These are phyloP conservation scores for Micromonas pusilla DNA, from an alignment of 139 green algal species.

Conservation along the genomic window DNA sequence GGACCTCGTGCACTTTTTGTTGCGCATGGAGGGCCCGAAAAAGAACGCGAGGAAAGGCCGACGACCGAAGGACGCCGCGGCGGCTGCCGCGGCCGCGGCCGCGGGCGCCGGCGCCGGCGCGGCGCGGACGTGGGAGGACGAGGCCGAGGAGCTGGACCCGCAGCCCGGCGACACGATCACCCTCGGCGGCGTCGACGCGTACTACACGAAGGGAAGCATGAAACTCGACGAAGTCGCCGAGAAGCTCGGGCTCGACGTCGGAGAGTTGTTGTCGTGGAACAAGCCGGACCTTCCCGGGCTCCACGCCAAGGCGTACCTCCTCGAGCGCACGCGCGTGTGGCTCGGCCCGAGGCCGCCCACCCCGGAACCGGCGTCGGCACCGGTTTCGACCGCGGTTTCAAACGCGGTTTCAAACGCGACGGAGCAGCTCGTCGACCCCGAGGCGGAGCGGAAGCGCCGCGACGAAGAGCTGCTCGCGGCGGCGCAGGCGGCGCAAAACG, in stretches of 20 bases:
- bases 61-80: not conserved
- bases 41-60: constrained; percentile 13
- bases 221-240: constrained; percentile 3
- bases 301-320: not conserved
- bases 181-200: not conserved
- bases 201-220: constrained; percentile 1
- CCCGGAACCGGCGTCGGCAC: too few species aligned
- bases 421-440: not conserved
- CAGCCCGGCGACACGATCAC: not conserved
- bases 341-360: not conserved
- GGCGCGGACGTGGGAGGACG: not conserved
- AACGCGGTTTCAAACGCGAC: too few species aligned
- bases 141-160: not conserved
- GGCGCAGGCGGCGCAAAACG: not conserved
- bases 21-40: constrained; percentile 14
- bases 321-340: constrained; percentile 12
- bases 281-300: not conserved
- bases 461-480: constrained; percentile 4
- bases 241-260: not conserved
- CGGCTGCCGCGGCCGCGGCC: not conserved
- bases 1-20: constrained; percentile 22
- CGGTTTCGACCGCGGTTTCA: too few species aligned
- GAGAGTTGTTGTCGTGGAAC: constrained; percentile 10
- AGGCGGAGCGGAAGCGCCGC: constrained; percentile 5
- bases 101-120: not conserved